Conservation (phyloP, 495 filamentous ascomycete genomes). For the Penicillium crystallinum region DNA sequence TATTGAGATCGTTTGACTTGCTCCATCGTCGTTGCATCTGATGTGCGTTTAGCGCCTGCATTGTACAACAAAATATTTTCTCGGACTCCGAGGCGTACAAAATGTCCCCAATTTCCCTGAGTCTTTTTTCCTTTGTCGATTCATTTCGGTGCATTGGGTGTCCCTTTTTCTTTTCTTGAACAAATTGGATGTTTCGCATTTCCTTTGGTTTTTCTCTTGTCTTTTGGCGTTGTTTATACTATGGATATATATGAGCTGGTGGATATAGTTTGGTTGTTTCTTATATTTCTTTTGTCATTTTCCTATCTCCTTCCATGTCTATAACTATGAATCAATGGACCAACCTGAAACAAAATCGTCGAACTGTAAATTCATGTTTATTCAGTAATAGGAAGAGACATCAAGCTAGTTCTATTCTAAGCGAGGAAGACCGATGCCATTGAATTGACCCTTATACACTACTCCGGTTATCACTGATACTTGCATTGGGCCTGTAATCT, state of each 20-base stretch:
- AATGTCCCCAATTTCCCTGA: conserved; percentile 7
- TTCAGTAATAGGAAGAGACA: no score
- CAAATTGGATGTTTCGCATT: conserved; percentile 13
- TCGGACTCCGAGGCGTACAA: conserved; percentile 11
- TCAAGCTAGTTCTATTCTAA: no score
- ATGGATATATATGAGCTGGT: conserved; percentile 19
- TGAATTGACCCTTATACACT: no score
- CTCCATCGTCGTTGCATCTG: conserved; percentile 5
- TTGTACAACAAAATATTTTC: conserved; percentile 20
- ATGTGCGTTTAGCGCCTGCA: conserved; percentile 25
- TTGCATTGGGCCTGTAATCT: no score
- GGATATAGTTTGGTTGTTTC: conserved; percentile 7
- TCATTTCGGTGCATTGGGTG: conserved; percentile 14
- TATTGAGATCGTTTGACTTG: background rate
- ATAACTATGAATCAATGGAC: conserved; percentile 12
- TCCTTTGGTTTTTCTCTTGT: conserved; percentile 10
- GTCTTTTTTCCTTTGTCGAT: conserved; percentile 13
- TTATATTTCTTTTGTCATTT: conserved; percentile 15
- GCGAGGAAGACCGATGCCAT: no score
- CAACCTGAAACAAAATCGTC: background rate
- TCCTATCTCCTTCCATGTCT: conserved; percentile 8
- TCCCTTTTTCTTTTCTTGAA: conserved; percentile 8
- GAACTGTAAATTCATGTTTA: background rate
- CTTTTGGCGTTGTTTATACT: conserved; percentile 14
- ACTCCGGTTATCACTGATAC: no score